Base-by-base conservation (phyloP, 139 green algal genomes). In the Picochlorum sp. region DNA sequence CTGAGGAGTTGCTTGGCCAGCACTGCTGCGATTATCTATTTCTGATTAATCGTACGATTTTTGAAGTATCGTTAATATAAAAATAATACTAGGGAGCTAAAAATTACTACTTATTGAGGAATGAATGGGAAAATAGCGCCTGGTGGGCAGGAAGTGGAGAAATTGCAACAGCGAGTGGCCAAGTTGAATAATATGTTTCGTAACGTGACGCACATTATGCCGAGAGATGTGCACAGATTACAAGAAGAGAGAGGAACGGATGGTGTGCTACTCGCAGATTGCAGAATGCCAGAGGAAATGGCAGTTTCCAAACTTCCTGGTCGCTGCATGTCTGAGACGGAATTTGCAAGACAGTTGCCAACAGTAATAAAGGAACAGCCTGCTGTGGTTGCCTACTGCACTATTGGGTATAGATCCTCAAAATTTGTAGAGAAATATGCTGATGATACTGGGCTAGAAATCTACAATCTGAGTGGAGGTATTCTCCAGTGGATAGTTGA, bases 361-460 rank as follows among this genome's bases (percentile, higher is more conserved):
- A 57, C 45, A 3, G 29, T 60, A n/a, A 18, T 5, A 7, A 61
- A 72, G 6, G 65, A 31, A 25, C 10, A 16, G 2, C 39, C 39
- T 7, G 39, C 7, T 14, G 41, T 80, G 8, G 70, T 80, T 5
- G 51, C 14, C 13, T 81, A 81, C 58, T 82, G 74, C 45, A 81
- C 74, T 9, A 70, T 81, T 29, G 74, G 74, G 16, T 75, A 65
- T 31, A 61, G 74, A 53, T 82, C 73, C 39, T 55, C 60, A 24
- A 24, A 70, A 39, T 68, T 70, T 33, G 39, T 47, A 13, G 40
- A 6, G 44, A 76, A 39, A 50, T 80, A n/a, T n/a, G 33, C 20
- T n/a, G 40, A 22, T 22, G 39, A n/a, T 22, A 16, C 22, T 47
- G 39, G 39, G 20, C 36, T 64, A 28, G 72, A 66, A 1, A 24